Evolutionary conservation across 768 basidiomycete genomes (phyloP).

Genomic region (Astraeus odoratus): DNA sequence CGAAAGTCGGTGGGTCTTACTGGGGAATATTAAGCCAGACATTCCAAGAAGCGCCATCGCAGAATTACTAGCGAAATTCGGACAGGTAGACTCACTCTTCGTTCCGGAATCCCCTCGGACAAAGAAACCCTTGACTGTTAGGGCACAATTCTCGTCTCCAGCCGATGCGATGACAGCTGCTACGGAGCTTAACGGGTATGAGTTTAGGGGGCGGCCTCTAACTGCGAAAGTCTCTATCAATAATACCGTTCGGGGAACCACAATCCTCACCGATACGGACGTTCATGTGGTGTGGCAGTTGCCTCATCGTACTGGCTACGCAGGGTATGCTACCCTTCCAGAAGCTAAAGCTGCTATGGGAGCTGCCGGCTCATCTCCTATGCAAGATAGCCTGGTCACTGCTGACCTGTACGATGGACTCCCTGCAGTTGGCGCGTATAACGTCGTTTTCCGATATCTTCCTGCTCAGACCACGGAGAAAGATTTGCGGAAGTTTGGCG

Average conservation of each 20-base stretch:
- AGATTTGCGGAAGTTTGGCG: slow-evolving; percentile 39
- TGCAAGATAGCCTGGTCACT: slow-evolving; percentile 35
- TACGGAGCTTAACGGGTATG: slow-evolving; percentile 40
- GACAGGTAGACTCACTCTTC: slow-evolving; percentile 36
- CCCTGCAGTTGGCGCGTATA: slow-evolving; percentile 51
- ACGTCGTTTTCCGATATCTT: slow-evolving; percentile 52
- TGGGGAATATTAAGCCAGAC: slow-evolving; percentile 42
- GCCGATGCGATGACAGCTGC: slow-evolving; percentile 49
- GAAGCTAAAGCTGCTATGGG: slow-evolving; percentile 48
- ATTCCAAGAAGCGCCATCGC: slow-evolving; percentile 31
- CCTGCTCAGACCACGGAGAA: slow-evolving; percentile 38
- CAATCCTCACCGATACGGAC: slow-evolving; percentile 43
- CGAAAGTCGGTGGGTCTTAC: slow-evolving; percentile 55
- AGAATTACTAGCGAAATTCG: slow-evolving; percentile 38
- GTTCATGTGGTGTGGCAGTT: slow-evolving; percentile 57
- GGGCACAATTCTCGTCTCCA: slow-evolving; percentile 41
- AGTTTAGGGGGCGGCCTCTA: slow-evolving; percentile 33
- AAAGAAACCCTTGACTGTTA: slow-evolving; percentile 26
- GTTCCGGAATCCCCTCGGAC: slow-evolving; percentile 22
- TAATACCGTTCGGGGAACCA: slow-evolving; percentile 28
- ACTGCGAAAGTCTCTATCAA: slow-evolving; percentile 40
- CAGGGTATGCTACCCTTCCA: slow-evolving; percentile 48
- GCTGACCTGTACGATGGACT: slow-evolving; percentile 50
- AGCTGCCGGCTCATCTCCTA: slow-evolving; percentile 29
- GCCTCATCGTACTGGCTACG: slow-evolving; percentile 50